A percentile compares a stretch with the other conserved stretches of the same genome.
These are phyloP conservation scores for Lolium multiflorum DNA, from an alignment of 176 grass and related monocot genomes.

Conservation along the genomic window DNA sequence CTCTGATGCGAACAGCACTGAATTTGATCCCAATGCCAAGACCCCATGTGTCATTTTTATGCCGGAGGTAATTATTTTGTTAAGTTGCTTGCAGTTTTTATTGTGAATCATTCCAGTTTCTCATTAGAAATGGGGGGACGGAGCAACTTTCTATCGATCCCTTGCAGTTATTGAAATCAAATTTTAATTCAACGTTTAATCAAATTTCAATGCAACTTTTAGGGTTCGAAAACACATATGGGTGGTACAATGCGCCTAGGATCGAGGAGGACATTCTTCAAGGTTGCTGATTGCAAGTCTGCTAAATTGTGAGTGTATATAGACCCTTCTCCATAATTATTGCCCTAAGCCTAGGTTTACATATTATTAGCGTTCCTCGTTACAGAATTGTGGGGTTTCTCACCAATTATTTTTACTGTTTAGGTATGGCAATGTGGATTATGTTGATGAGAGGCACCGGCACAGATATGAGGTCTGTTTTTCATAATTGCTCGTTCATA, in stretches of 20 bases:
- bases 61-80: conserved; percentile 69
- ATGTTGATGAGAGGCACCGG: conserved; percentile 80
- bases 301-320: conserved; percentile 67
- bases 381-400: not conserved
- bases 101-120: not conserved
- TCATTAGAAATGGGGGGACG: not conserved
- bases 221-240: conserved; percentile 93
- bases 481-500: not conserved
- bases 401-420: not conserved
- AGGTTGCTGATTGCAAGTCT: conserved; percentile 70
- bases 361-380: conserved; percentile 8
- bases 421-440: conserved; percentile 71
- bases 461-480: conserved; percentile 78
- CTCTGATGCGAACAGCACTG: conserved; percentile 64
- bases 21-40: conserved; percentile 65
- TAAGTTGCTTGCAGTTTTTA: not conserved
- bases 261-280: conserved; percentile 77
- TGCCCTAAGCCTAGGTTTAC: not conserved
- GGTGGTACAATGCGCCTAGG: conserved; percentile 85
- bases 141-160: not conserved
- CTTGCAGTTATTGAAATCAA: conserved; percentile 19
- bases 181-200: conserved; percentile 39
- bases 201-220: conserved; percentile 25
- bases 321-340: not conserved
- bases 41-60: conserved; percentile 77